Conservation (phyloP, 2,329 filamentous ascomycete species). For the Talaromyces sp. region DNA sequence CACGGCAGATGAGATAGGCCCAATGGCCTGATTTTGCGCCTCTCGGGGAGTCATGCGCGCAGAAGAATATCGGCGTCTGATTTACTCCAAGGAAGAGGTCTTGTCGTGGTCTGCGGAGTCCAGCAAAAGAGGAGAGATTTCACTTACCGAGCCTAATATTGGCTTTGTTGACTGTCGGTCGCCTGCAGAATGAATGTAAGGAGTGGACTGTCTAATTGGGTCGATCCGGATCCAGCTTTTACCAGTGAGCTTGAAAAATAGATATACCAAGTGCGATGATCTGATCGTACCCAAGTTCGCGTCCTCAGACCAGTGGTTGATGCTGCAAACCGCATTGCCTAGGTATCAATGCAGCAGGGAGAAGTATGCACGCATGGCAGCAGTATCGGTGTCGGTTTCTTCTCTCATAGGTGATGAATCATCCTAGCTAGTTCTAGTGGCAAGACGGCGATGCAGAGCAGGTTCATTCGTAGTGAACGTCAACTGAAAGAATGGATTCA, state of each 20-base stretch:
- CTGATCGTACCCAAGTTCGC: not conserved
- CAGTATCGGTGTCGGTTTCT: not conserved
- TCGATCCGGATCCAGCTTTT: not conserved
- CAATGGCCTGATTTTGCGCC: not conserved
- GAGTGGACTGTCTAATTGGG: not conserved
- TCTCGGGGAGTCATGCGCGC: not conserved
- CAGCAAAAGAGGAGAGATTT: not conserved
- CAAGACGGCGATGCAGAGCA: not conserved
- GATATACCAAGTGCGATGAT: not conserved
- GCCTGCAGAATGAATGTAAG: not conserved
- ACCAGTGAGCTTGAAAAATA: not conserved
- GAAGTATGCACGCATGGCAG: not conserved
- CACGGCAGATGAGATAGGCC: not conserved
- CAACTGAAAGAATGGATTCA: not conserved
- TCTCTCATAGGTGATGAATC: not conserved
- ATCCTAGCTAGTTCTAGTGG: not conserved
- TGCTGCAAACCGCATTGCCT: not conserved
- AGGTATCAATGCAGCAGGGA: not conserved
- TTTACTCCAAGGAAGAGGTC: not conserved
- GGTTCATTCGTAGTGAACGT: not conserved
- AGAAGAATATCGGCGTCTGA: not conserved
- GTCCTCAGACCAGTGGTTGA: not conserved
- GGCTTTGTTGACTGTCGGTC: not conserved
- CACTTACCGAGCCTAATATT: not conserved
- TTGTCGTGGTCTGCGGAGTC: not conserved